phyloP scores from a whole-genome alignment of 2,329 filamentous ascomycete genomes.

The Cercospora sp. region DNA sequence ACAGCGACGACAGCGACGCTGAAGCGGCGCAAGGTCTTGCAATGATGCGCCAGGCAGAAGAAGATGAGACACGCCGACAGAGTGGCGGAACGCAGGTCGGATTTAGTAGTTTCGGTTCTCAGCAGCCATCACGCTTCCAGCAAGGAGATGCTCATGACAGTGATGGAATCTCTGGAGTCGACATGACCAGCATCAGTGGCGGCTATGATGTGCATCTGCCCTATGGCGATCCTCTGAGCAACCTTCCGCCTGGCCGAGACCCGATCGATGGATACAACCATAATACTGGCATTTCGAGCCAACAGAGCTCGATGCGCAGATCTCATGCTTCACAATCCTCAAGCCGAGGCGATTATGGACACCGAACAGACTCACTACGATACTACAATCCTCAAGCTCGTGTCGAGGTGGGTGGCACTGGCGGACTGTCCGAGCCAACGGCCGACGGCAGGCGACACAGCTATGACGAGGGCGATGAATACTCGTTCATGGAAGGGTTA shows the following conservation, averaged over 20 bases:
- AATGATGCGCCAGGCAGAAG: slow-evolving; percentile 80
- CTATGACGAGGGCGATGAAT: slow-evolving; percentile 91
- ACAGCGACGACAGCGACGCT: slow-evolving; percentile 77
- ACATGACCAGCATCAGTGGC: slow-evolving; percentile 72
- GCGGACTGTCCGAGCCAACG: slow-evolving; percentile 76
- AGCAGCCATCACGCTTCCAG: slow-evolving; percentile 39
- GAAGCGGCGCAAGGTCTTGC: slow-evolving; percentile 82
- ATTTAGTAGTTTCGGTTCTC: slow-evolving; percentile 50
- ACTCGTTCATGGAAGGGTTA: slow-evolving; percentile 46
- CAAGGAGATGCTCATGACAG: slow-evolving; percentile 64
- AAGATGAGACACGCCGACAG: slow-evolving; percentile 61
- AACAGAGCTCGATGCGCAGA: slow-evolving; percentile 48
- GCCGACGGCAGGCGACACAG: slow-evolving; percentile 68
- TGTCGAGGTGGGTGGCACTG: slow-evolving; percentile 87
- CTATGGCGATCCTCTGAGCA: slow-evolving; percentile 57
- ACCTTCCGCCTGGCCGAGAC: slow-evolving; percentile 41
- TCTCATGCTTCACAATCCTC: slow-evolving; percentile 46
- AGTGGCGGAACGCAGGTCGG: slow-evolving; percentile 55
- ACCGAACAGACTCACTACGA: slow-evolving; percentile 52
- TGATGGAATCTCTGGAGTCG: slow-evolving; percentile 66
- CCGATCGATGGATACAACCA: slow-evolving; percentile 33
- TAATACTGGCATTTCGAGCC: slow-evolving; percentile 45
- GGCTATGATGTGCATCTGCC: slow-evolving; percentile 65
- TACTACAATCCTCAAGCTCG: slow-evolving; percentile 64
- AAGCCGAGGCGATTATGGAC: slow-evolving; percentile 46